Conservation (phyloP, 306 rosid species). For the Hylodesmum podocarpum region DNA sequence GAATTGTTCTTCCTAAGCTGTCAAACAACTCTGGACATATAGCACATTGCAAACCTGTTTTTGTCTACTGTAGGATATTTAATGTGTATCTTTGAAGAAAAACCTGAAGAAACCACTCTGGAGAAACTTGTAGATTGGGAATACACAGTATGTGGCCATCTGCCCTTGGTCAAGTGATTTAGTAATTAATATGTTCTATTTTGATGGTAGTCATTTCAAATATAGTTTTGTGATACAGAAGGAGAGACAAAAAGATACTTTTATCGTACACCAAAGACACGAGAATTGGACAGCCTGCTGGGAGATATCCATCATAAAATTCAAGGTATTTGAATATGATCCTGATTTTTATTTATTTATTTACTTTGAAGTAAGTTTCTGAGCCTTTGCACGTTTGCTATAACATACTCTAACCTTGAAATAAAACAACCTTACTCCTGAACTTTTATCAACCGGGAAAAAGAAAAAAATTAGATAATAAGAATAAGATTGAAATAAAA, state of each 20-base stretch:
- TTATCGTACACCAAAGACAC: conserved; percentile 87
- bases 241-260: conserved; percentile 79
- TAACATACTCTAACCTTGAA: neutral
- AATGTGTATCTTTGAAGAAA: conserved; percentile 84
- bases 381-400: neutral
- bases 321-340: conserved; percentile 54
- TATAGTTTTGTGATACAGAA: conserved; percentile 83
- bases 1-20: conserved; percentile 15
- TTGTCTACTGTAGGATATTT: conserved; percentile 67
- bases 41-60: neutral
- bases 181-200: conserved; percentile 8
- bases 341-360: neutral
- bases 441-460: neutral
- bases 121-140: conserved; percentile 74
- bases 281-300: conserved; percentile 79
- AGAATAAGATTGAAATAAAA: neutral
- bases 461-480: neutral
- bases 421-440: neutral
- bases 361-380: neutral
- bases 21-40: neutral
- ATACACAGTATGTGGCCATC: conserved; percentile 63
- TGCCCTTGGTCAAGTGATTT: conserved; percentile 24
- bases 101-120: conserved; percentile 63
- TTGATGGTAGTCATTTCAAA: conserved; percentile 37
- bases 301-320: conserved; percentile 97